A percentile compares a stretch with the other conserved stretches of the same genome.
These are phyloP conservation scores for Chenopodium formosanum DNA, from an alignment of 148 eudicot species.

Conservation along the genomic window DNA sequence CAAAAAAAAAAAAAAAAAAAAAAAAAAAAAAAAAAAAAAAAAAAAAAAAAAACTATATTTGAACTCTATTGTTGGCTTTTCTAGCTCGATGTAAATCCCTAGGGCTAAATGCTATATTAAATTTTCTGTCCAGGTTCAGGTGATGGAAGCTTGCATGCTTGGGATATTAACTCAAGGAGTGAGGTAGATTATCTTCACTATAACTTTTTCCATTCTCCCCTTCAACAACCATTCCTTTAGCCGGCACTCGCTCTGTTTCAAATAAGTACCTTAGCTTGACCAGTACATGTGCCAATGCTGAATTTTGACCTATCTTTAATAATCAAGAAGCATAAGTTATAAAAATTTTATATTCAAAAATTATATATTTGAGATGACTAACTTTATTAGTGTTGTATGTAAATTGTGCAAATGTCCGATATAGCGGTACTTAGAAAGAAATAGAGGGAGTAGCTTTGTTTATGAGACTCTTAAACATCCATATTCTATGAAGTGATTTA, in stretches of 20 bases:
- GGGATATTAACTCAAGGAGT: slow-evolving; percentile 54
- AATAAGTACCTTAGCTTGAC: too few species aligned
- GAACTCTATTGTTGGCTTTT: background rate
- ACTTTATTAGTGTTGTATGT: too few species aligned
- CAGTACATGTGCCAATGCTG: too few species aligned
- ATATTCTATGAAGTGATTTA: background rate
- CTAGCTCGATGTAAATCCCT: background rate
- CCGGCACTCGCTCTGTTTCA: background rate
- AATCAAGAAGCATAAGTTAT: too few species aligned
- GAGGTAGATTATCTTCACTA: slow-evolving; percentile 45
- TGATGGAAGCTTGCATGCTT: slow-evolving; percentile 86
- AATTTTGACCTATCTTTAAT: too few species aligned
- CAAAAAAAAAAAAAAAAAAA: too few species aligned
- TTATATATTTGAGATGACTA: too few species aligned
- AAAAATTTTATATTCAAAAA: too few species aligned
- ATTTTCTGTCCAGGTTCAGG: slow-evolving; percentile 63
- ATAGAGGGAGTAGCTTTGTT: background rate
- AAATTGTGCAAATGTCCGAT: too few species aligned
- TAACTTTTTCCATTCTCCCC: background rate
- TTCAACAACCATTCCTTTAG: background rate
- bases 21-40: too few species aligned
- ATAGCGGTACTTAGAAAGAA: too few species aligned
- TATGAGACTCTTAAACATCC: background rate
- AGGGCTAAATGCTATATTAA: background rate
- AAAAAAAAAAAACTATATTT: background rate